Conservation (phyloP, 2,329 filamentous ascomycete species). For the Beauveria sp. region DNA sequence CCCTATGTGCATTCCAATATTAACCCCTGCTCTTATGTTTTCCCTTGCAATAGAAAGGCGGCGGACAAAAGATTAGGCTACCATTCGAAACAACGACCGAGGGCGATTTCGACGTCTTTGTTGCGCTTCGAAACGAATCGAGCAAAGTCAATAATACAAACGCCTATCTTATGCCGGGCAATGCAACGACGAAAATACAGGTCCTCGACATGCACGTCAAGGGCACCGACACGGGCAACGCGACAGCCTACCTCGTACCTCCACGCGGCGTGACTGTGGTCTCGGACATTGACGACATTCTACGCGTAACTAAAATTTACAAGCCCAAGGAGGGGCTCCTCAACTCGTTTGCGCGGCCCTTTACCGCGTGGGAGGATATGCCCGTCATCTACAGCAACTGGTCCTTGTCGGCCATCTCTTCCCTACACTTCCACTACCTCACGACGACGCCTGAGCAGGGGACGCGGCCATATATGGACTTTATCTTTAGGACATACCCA, state of each 20-base stretch:
- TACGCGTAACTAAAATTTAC: conserved; percentile 76
- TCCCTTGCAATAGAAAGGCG: conserved; percentile 34
- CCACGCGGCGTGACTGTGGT: conserved; percentile 62
- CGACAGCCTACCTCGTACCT: conserved; percentile 70
- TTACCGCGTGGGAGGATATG: conserved; percentile 71
- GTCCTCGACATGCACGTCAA: conserved; percentile 60
- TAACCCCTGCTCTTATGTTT: not conserved
- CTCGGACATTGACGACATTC: conserved; percentile 73
- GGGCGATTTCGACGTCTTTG: conserved; percentile 68
- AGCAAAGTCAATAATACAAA: conserved; percentile 16
- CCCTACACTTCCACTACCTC: conserved; percentile 71
- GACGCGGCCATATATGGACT: conserved; percentile 71
- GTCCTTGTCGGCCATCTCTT: conserved; percentile 47
- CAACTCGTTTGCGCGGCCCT: conserved; percentile 67
- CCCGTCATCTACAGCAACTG: conserved; percentile 71
- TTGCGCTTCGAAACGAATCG: conserved; percentile 37
- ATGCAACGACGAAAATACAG: conserved; percentile 57
- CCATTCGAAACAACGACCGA: conserved; percentile 58
- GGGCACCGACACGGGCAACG: conserved; percentile 59
- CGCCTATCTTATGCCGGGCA: conserved; percentile 50
- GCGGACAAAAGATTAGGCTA: conserved; percentile 53
- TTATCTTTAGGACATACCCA: conserved; percentile 72
- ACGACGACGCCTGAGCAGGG: conserved; percentile 74
- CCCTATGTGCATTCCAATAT: too few species aligned
- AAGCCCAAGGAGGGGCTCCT: conserved; percentile 65